Percentiles rank a stretch among this genome's conserved stretches.
These are phyloP conservation scores for Geotrichum histeridarum DNA, from an alignment of 1,139 yeast genomes.

Conservation along the genomic window DNA sequence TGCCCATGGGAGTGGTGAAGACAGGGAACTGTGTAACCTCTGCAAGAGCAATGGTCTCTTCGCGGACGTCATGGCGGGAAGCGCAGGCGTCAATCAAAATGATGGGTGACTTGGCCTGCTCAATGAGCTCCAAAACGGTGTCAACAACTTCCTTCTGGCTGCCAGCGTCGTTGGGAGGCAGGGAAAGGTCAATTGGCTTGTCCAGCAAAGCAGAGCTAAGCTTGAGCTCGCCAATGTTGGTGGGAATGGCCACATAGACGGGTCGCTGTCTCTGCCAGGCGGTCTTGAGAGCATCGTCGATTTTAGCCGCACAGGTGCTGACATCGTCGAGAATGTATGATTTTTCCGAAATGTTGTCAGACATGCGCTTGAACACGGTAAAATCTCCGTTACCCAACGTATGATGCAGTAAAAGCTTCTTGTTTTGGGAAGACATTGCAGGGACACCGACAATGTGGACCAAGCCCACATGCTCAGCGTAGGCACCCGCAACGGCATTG, in stretches of 20 bases:
- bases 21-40: conserved; percentile 73
- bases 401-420: conserved; percentile 55
- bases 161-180: conserved; percentile 60
- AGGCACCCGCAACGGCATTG: conserved; percentile 63
- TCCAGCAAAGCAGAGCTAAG: conserved; percentile 55
- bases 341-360: conserved; percentile 62
- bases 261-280: conserved; percentile 75
- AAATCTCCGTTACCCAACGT: conserved; percentile 82
- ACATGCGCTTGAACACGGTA: conserved; percentile 72
- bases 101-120: conserved; percentile 59
- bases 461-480: conserved; percentile 59
- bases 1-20: conserved; percentile 88
- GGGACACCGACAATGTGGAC: conserved; percentile 66
- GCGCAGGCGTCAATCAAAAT: conserved; percentile 87
- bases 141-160: conserved; percentile 71
- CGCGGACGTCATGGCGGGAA: conserved; percentile 63
- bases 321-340: conserved; percentile 60
- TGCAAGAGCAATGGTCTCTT: conserved; percentile 59
- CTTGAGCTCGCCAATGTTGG: conserved; percentile 64
- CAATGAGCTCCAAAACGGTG: conserved; percentile 49
- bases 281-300: conserved; percentile 69
- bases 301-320: conserved; percentile 57
- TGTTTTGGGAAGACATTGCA: conserved; percentile 57
- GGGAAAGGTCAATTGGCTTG: conserved; percentile 58
- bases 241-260: conserved; percentile 77